Percentiles rank a stretch among this genome's conserved stretches.
Conservation (phyloP, 495 filamentous ascomycete species). For the Mycothermus thermophilus region DNA sequence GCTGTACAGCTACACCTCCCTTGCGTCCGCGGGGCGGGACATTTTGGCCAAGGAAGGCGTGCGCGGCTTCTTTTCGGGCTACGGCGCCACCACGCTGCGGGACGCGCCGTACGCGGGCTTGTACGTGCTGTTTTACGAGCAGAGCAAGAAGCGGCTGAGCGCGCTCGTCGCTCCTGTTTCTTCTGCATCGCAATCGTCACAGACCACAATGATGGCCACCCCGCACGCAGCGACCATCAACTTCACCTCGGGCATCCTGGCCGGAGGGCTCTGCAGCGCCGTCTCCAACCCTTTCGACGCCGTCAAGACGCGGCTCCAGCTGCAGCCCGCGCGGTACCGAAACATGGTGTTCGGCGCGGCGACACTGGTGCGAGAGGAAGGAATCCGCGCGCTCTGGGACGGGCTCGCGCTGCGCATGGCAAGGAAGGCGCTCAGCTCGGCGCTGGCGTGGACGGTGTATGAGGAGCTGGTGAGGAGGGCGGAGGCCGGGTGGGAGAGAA, state of each 20-base stretch:
- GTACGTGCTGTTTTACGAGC: constrained; percentile 92
- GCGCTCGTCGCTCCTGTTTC: constrained; percentile 16
- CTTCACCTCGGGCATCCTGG: constrained; percentile 61
- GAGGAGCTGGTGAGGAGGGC: constrained; percentile 77
- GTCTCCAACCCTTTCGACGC: constrained; percentile 93
- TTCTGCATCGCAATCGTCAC: no score
- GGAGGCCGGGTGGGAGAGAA: constrained; percentile 51
- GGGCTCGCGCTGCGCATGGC: constrained; percentile 78
- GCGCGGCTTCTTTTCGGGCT: constrained; percentile 81
- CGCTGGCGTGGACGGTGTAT: constrained; percentile 91
- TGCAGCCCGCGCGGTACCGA: constrained; percentile 68
- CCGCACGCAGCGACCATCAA: constrained; percentile 60
- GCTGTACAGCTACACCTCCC: constrained; percentile 70
- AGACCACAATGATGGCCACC: constrained; percentile 19
- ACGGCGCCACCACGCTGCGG: constrained; percentile 82
- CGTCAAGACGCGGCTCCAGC: constrained; percentile 87
- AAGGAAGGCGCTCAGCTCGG: constrained; percentile 81
- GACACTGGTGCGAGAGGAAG: constrained; percentile 72
- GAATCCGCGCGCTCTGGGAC: constrained; percentile 66
- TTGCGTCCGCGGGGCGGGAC: constrained; percentile 55
- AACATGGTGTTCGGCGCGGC: constrained; percentile 69
- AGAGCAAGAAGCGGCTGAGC: constrained; percentile 57
- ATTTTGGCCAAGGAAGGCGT: constrained; percentile 63
- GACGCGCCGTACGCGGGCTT: constrained; percentile 93
- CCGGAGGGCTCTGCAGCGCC: constrained; percentile 64